Conservation (phyloP, 495 filamentous ascomycete species). For the Daldinia loculata region DNA sequence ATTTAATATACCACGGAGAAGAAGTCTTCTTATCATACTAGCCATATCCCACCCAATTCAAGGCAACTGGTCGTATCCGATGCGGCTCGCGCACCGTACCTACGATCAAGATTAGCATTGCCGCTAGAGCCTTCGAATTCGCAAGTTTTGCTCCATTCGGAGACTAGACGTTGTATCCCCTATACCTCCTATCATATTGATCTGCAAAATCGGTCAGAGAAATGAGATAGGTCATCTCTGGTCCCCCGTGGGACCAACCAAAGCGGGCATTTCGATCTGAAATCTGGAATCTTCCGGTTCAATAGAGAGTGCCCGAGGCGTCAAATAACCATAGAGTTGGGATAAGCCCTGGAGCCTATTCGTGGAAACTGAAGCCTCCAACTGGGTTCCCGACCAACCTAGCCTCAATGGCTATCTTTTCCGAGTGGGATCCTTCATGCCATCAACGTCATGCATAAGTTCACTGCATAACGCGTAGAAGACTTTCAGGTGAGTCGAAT, state of each 20-base stretch:
- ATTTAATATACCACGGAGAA: constrained; percentile 6
- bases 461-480: constrained; percentile 31
- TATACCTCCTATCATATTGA: constrained; percentile 32
- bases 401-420: constrained; percentile 9
- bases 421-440: constrained; percentile 31
- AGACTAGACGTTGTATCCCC: constrained; percentile 34
- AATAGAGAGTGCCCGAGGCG: constrained; percentile 8
- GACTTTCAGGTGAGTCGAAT: constrained; percentile 24
- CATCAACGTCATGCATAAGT: constrained; percentile 40
- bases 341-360: constrained; percentile 30
- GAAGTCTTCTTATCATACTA: constrained; percentile 5
- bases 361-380: constrained; percentile 28
- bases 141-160: constrained; percentile 24
- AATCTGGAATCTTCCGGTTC: constrained; percentile 21
- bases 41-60: constrained; percentile 7
- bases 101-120: constrained; percentile 17
- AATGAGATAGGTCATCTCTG: constrained; percentile 33
- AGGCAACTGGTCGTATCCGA: constrained; percentile 10
- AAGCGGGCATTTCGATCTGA: constrained; percentile 21
- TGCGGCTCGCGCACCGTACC: constrained; percentile 32
- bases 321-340: constrained; percentile 19
- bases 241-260: constrained; percentile 27
- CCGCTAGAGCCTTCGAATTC: constrained; percentile 14
- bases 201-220: constrained; percentile 34
- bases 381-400: constrained; percentile 20